Base-by-base conservation (phyloP, 345 rosid genomes). In the Gossypium ekmanianum region DNA sequence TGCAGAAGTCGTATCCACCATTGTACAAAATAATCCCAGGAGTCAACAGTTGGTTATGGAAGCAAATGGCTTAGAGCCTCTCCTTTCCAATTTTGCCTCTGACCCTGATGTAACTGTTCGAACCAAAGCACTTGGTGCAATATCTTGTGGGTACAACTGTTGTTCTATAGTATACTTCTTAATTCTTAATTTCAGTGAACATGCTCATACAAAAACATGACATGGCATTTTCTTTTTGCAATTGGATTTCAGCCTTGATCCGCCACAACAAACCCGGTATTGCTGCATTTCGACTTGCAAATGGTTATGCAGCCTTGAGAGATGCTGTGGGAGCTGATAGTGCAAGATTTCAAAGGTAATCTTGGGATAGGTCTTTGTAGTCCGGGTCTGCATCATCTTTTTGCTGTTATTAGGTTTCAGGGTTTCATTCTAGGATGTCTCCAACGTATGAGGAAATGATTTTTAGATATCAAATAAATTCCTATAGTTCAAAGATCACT, bases 1-100 rank as follows among this genome's bases (percentile, higher is more conserved):
- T n/a, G 97, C 97, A 0, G 97, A 92, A 34, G 97, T 94, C 61
- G 83, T 91, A 62, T 80, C 92, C 63, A 92, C 98, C 2, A 81
- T 94, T 64, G 98, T 91, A 64, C 98, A 94, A 87, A 94, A 94
- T 83, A 94, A 94, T 80, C 95, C 97, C 20, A 80, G 79, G 61
- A 85, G 98, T 78, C 98, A 94, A 76, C 92, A 89, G 69, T 80
- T 93, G 76, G 98, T 94, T 70, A 91, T 92, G 97, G 98, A 94
- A 75, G 95, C 99, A 77, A 94, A 91, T 78, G 98, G 97, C 51
- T 82, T 94, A 18, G 97, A 90, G 71, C 89, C 91, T 62, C 89
- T 94, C 10, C 79, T 92, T 44, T 69, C 85, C 59, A 92, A 89
- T 85, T 91, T 92, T 77, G 27, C 83, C 2, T 76, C 90, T 22